These are phyloP conservation scores for Monosporascus sp. DNA, from an alignment of 2,329 filamentous ascomycete genomes.

Conservation along the genomic window DNA sequence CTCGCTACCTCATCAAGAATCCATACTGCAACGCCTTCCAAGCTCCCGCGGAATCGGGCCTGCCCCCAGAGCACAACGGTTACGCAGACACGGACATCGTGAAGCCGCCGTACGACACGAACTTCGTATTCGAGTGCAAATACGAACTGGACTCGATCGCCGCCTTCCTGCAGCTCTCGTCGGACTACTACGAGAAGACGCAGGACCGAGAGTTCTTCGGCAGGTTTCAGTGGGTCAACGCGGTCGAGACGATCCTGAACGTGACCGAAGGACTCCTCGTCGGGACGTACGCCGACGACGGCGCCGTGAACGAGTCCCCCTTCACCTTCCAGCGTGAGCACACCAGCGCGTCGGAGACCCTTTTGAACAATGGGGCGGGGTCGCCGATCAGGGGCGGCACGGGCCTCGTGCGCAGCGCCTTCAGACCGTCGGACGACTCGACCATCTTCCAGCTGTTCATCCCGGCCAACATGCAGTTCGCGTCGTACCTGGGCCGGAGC, in stretches of 20 bases:
- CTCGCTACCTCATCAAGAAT: conserved; percentile 60
- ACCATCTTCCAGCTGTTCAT: conserved; percentile 75
- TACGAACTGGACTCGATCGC: conserved; percentile 79
- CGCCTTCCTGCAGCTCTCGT: conserved; percentile 66
- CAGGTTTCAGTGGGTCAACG: conserved; percentile 61
- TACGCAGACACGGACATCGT: conserved; percentile 55
- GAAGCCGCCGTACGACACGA: conserved; percentile 60
- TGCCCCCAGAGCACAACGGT: conserved; percentile 52
- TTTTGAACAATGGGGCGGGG: conserved; percentile 61
- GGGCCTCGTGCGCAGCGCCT: conserved; percentile 71
- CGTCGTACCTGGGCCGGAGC: conserved; percentile 44
- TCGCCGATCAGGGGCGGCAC: conserved; percentile 65
- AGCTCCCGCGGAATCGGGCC: conserved; percentile 69
- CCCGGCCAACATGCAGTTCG: conserved; percentile 70
- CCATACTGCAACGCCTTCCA: conserved; percentile 96
- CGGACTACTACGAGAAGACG: conserved; percentile 66
- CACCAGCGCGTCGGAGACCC: conserved; percentile 65
- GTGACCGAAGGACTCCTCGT: conserved; percentile 42
- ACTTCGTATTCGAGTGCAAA: conserved; percentile 76
- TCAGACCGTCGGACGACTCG: conserved; percentile 74
- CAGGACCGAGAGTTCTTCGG: conserved; percentile 62
- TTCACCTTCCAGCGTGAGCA: conserved; percentile 70
- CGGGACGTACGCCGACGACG: conserved; percentile 59
- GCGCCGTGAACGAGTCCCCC: conserved; percentile 46
- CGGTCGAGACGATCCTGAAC: conserved; percentile 57